Percentiles rank a stretch among this genome's conserved stretches.
Evolutionary conservation across 164 flowering plant species (phyloP).

Genomic region (Malania oleifera): DNA sequence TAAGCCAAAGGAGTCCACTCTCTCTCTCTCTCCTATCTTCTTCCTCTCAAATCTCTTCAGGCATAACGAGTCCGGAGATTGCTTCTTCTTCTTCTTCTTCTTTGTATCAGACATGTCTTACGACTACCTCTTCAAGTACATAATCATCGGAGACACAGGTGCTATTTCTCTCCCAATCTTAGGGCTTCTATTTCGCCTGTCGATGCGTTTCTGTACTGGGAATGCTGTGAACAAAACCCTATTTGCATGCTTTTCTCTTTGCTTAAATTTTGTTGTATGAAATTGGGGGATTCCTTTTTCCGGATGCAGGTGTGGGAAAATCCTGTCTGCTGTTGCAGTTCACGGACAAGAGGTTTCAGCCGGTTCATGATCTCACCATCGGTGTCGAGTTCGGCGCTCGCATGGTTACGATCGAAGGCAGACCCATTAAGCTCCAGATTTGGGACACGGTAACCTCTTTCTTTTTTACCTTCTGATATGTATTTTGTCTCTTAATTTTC

Average conservation of each 20-base stretch:
- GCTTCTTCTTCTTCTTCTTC: neutral
- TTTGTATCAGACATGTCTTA: slow-evolving; percentile 35
- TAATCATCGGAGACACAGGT: slow-evolving; percentile 80
- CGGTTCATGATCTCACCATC: slow-evolving; percentile 68
- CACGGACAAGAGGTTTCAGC: slow-evolving; percentile 76
- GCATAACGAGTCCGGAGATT: too few relatives aligned
- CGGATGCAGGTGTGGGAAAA: slow-evolving; percentile 56
- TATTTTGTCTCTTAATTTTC: neutral
- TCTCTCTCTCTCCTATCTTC: too few relatives aligned
- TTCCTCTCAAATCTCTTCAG: too few relatives aligned
- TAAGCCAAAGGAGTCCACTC: too few relatives aligned
- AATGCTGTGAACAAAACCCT: slow-evolving; percentile 4
- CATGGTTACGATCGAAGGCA: slow-evolving; percentile 54
- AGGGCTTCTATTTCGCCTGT: neutral
- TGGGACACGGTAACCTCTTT: slow-evolving; percentile 49
- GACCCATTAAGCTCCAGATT: slow-evolving; percentile 63
- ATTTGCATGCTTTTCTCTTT: neutral
- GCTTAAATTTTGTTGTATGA: neutral
- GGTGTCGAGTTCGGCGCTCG: slow-evolving; percentile 78
- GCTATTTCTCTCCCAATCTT: neutral
- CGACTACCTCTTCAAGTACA: slow-evolving; percentile 72
- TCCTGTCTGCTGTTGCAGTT: slow-evolving; percentile 63
- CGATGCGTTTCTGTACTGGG: too few relatives aligned
- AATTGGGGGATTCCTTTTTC: neutral
- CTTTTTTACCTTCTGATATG: neutral